These are phyloP conservation scores for Cryptococcus sp. DNA, from an alignment of 1,284 basidiomycete species.

Conservation along the genomic window DNA sequence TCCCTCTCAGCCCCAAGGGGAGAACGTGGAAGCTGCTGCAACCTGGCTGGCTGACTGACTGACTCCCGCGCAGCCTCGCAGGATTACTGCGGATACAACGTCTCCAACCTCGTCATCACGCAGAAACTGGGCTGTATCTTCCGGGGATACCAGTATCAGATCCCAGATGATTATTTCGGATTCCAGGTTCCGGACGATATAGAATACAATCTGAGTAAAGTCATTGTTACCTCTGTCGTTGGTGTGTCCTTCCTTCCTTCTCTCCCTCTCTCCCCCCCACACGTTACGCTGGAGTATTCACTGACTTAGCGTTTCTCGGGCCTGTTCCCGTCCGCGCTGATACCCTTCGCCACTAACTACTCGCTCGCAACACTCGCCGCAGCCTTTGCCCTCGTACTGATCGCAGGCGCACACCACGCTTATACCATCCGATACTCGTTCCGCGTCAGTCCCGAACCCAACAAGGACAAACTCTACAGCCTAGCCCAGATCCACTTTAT, in stretches of 20 bases:
- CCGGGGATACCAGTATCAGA: conserved; percentile 37
- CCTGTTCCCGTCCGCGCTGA: not conserved
- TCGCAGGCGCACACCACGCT: conserved; percentile 32
- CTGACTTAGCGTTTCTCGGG: not conserved
- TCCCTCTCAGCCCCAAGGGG: no score
- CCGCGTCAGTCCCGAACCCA: conserved; percentile 28
- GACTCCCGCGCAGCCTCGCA: conserved; percentile 20
- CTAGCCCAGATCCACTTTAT: conserved; percentile 37
- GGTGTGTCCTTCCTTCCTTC: conserved; percentile 7
- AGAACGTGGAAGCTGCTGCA: no score
- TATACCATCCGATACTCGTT: conserved; percentile 42
- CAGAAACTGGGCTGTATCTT: conserved; percentile 36
- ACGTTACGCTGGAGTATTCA: no score
- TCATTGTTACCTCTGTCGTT: conserved; percentile 26
- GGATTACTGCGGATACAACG: conserved; percentile 45
- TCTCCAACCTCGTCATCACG: conserved; percentile 35
- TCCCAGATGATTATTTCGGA: conserved; percentile 38
- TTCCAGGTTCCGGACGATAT: conserved; percentile 38
- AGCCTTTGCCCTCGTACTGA: conserved; percentile 37
- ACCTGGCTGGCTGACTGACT: not conserved
- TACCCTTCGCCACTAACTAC: not conserved
- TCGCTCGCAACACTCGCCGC: not conserved
- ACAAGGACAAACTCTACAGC: conserved; percentile 38
- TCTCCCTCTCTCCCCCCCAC: no score
- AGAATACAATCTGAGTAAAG: conserved; percentile 28